Percentiles rank a stretch among this genome's conserved stretches.
Conservation (phyloP, 495 filamentous ascomycete genomes). For the Annulohypoxylon moriforme region DNA sequence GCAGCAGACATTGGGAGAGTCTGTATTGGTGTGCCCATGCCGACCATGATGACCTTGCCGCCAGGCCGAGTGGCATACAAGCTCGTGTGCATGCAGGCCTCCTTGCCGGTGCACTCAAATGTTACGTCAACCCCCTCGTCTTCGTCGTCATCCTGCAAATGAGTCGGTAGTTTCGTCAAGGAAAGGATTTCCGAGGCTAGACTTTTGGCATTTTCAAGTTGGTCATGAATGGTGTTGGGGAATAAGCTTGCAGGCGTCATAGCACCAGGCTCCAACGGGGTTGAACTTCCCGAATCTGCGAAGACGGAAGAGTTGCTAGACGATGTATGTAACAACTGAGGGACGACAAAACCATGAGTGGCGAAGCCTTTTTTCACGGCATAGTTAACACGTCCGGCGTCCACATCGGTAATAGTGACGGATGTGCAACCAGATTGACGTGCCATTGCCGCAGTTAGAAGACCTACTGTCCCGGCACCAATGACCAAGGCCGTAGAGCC, state of each 20-base stretch:
- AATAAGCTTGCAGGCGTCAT: conserved; percentile 59
- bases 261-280: conserved; percentile 54
- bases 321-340: conserved; percentile 53
- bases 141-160: conserved; percentile 55
- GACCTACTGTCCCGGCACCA: conserved; percentile 86
- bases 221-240: conserved; percentile 48
- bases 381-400: conserved; percentile 78
- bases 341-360: conserved; percentile 73
- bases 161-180: conserved; percentile 50
- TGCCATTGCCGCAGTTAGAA: conserved; percentile 78
- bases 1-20: conserved; percentile 87
- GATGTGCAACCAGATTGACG: conserved; percentile 73
- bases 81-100: conserved; percentile 83
- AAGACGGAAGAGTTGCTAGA: conserved; percentile 56
- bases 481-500: conserved; percentile 79
- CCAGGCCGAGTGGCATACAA: conserved; percentile 86
- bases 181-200: conserved; percentile 65
- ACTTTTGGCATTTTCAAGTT: conserved; percentile 69
- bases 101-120: conserved; percentile 93
- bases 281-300: conserved; percentile 56
- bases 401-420: conserved; percentile 87
- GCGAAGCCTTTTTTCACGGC: conserved; percentile 78
- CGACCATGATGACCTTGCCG: conserved; percentile 86
- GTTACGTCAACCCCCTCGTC: conserved; percentile 78
- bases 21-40: conserved; percentile 93